Evolutionary conservation across 148 eudicot genomes (phyloP).

Genomic region (Cornus controversa): DNA sequence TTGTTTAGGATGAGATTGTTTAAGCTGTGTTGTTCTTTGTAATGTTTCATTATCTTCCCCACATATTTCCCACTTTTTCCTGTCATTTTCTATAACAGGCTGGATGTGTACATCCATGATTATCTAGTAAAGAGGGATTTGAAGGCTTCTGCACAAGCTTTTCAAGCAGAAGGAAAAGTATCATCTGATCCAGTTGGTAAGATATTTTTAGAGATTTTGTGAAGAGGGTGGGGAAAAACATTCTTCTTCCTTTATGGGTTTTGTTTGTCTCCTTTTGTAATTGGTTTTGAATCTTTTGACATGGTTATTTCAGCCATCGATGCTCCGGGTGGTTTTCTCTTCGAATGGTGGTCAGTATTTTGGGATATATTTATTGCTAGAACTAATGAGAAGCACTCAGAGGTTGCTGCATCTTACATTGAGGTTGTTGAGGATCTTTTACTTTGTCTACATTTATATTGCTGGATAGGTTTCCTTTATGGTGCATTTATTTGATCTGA

Average conservation of each 20-base stretch:
- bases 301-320: slow-evolving; percentile 60
- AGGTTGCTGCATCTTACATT: slow-evolving; percentile 66
- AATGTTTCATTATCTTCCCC: not conserved
- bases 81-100: slow-evolving; percentile 36
- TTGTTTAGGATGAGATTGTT: too few relatives aligned
- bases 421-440: slow-evolving; percentile 43
- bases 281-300: slow-evolving; percentile 3
- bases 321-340: slow-evolving; percentile 86
- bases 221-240: not conserved
- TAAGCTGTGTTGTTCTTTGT: slow-evolving; percentile 1
- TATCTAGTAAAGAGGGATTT: slow-evolving; percentile 75
- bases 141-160: slow-evolving; percentile 71
- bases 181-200: slow-evolving; percentile 76
- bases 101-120: slow-evolving; percentile 82
- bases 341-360: slow-evolving; percentile 90
- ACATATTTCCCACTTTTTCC: not conserved
- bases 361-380: slow-evolving; percentile 86
- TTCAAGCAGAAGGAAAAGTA: slow-evolving; percentile 77
- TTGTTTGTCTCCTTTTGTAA: not conserved
- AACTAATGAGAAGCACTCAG: slow-evolving; percentile 68
- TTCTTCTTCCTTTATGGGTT: not conserved
- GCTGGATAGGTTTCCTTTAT: not conserved
- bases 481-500: not conserved
- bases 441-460: not conserved
- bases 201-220: slow-evolving; percentile 9